Conservation (phyloP, 176 grass and related monocot genomes). For the Pharus latifolius region DNA sequence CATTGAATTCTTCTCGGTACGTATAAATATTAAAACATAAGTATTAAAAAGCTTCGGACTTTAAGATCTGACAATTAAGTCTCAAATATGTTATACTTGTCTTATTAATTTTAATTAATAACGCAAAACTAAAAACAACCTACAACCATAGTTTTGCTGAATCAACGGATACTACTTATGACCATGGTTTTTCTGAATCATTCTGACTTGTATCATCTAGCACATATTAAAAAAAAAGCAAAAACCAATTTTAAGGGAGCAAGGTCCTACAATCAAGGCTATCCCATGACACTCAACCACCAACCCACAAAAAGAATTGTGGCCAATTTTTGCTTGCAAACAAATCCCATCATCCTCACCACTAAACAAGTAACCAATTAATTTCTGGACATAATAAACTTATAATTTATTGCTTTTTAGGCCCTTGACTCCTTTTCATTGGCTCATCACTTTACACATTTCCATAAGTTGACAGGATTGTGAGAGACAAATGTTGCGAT, state of each 20-base stretch:
- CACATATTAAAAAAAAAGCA: not conserved
- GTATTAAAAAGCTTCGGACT: no score
- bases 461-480: no score
- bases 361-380: not conserved
- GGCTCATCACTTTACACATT: not conserved
- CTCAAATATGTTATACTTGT: no score
- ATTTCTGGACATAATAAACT: not conserved
- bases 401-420: conserved; percentile 4
- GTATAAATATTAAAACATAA: no score
- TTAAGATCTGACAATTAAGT: no score
- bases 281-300: not conserved
- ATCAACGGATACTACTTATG: no score
- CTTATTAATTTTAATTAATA: no score
- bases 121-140: no score
- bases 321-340: conserved; percentile 10
- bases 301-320: not conserved
- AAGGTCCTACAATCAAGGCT: conserved; percentile 28
- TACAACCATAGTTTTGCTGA: no score
- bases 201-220: no score
- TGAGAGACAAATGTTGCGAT: conserved; percentile 16
- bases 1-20: no score
- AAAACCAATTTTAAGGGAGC: not conserved
- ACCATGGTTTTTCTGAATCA: no score
- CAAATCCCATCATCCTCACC: conserved; percentile 10
- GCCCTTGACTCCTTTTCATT: not conserved